Evolutionary conservation across 1,284 basidiomycete genomes (phyloP).

Genomic region (Ganoderma lucidum): DNA sequence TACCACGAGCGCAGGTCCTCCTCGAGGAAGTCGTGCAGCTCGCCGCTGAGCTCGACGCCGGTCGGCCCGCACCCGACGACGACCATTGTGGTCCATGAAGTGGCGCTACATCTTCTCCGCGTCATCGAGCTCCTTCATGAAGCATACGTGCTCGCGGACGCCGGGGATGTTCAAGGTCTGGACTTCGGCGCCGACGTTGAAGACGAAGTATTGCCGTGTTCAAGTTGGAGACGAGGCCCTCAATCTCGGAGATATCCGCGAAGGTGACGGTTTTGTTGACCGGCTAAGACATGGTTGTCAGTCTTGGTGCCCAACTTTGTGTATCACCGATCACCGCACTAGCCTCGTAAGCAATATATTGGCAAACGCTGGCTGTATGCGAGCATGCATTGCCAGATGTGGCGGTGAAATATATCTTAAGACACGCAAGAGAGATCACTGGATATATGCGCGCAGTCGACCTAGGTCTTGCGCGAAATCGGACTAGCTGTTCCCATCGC

Average conservation of each 20-base stretch:
- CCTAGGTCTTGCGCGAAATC: too few relatives aligned
- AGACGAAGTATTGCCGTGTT: constrained; percentile 88
- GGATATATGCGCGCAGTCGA: neutral
- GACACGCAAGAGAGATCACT: neutral
- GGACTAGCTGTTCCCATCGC: too few relatives aligned
- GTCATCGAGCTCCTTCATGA: constrained; percentile 96
- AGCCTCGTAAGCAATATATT: too few relatives aligned
- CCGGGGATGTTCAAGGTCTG: constrained; percentile 98
- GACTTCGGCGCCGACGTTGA: constrained; percentile 93
- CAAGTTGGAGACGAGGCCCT: constrained; percentile 71
- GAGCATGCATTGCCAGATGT: neutral
- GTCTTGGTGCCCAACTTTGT: neutral
- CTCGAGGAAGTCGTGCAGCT: constrained; percentile 93
- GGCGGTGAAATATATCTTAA: neutral
- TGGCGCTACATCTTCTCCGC: constrained; percentile 87
- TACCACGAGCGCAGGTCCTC: constrained; percentile 96
- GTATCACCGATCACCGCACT: neutral
- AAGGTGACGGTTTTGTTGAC: constrained; percentile 93
- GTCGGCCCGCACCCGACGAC: constrained; percentile 98
- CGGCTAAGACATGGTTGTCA: constrained; percentile 54
- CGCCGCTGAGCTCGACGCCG: constrained; percentile 92
- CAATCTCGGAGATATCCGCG: constrained; percentile 83
- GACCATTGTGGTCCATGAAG: constrained; percentile 89
- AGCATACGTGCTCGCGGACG: constrained; percentile 91
- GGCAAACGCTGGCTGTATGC: neutral